Base-by-base conservation (phyloP, 106 monocot species). In the Platanthera guangdongensis region DNA sequence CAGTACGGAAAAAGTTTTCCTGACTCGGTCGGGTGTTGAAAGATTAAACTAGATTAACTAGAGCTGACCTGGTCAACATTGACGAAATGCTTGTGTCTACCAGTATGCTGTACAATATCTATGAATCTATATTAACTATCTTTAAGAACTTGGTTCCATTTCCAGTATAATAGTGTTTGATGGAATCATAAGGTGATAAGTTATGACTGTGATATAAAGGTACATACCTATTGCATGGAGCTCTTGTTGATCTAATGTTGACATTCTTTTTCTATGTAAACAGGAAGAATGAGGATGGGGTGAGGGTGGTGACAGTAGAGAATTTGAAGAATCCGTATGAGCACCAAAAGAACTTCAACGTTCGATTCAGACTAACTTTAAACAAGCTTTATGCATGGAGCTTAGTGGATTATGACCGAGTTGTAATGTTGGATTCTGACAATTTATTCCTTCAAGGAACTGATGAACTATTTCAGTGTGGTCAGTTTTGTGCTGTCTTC, bases 341-440 rank as follows among this genome's bases (percentile, higher is more conserved):
- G 81, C 79, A 55, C 11, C 89, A 95, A 68, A 82, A 78, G 49
- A 88, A 88, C 57, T 89, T 95, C 81, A 88, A 89, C 68, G 65
- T 47, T 39, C 87, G 95, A 81, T 95, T 95, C 79, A 95, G 92
- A 75, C 76, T 92, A 67, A 95, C 92, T 30, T 19, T 95, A 74
- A 95, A 95, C 86, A 95, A 97, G 87, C 88, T 97, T 47, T 97
- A 97, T 73, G 97, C 97, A 4, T 99, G 97, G 97, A 94, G 84
- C 82, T 80, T 99, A 19, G 81, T 85, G 10, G 89, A 87, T 14
- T 99, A 99, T 74, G 94, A 99, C 47, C 88, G 97, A 16, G 97
- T 94, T 47, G 87, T 99, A 51, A 99, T 99, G 97, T 80, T 99
- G 5, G 97, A 99, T 72, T 94, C 94, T 4, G 97, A 99, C 77